Evolutionary conservation across 2,329 filamentous ascomycete genomes (phyloP).

Genomic region (Colletotrichum liriopes): DNA sequence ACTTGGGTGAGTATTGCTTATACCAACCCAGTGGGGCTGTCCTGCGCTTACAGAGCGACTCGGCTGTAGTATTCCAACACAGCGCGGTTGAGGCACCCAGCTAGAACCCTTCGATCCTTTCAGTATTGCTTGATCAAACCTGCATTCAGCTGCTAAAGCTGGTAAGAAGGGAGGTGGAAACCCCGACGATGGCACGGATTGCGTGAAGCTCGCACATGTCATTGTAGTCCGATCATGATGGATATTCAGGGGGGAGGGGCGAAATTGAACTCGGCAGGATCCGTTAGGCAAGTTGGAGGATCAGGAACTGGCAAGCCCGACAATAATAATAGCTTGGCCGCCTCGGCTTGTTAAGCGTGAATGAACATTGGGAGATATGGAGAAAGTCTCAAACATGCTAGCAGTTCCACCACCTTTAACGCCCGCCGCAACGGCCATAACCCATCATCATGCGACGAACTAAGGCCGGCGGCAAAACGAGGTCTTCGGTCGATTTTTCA

Average conservation of each 20-base stretch:
- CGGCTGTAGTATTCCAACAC: not conserved
- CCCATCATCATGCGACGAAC: constrained; percentile 30
- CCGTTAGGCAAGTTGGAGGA: not conserved
- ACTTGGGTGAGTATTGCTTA: not conserved
- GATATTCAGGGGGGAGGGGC: too few relatives aligned
- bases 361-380: not conserved
- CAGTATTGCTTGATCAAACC: not conserved
- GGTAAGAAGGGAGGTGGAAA: not conserved
- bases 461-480: not conserved
- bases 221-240: constrained; percentile 11
- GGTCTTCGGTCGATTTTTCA: constrained; percentile 12
- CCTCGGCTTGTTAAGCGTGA: not conserved
- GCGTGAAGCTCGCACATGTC: not conserved
- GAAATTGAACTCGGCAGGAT: not conserved
- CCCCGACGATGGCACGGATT: not conserved
- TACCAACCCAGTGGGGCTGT: not conserved
- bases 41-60: not conserved
- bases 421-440: not conserved
- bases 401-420: constrained; percentile 23
- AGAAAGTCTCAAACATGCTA: not conserved
- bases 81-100: not conserved
- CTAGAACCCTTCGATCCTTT: not conserved
- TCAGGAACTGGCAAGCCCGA: not conserved
- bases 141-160: not conserved
- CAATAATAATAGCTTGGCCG: not conserved